A percentile compares a stretch with the other conserved stretches of the same genome.
These are phyloP conservation scores for Cicer yamashitae DNA, from an alignment of 306 rosid species.

Conservation along the genomic window DNA sequence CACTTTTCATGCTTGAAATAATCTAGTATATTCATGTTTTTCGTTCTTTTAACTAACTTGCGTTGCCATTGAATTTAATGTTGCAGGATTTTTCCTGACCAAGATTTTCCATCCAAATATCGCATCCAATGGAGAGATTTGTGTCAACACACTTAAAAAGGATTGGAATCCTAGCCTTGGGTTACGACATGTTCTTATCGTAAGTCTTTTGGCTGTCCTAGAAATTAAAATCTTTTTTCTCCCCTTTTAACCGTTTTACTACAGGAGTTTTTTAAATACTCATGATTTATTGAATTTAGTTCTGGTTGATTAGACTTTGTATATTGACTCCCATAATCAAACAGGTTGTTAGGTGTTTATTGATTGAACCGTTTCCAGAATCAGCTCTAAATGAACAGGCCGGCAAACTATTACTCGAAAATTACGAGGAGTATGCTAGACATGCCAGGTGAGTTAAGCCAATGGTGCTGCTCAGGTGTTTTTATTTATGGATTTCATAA, in stretches of 20 bases:
- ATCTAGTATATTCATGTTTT: slow-evolving; percentile 7
- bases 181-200: slow-evolving; percentile 86
- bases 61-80: slow-evolving; percentile 37
- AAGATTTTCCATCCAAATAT: slow-evolving; percentile 96
- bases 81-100: slow-evolving; percentile 86
- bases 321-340: slow-evolving; percentile 22
- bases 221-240: too few species aligned
- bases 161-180: slow-evolving; percentile 99
- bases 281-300: slow-evolving; percentile 24
- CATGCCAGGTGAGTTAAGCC: slow-evolving; percentile 82
- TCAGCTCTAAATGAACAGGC: slow-evolving; percentile 98
- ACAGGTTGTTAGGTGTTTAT: slow-evolving; percentile 96
- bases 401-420: slow-evolving; percentile 88
- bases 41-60: slow-evolving; percentile 5
- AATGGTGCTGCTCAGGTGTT: slow-evolving; percentile 9
- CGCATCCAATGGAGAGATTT: slow-evolving; percentile 89
- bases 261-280: not conserved
- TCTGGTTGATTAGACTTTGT: slow-evolving; percentile 27
- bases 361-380: slow-evolving; percentile 99
- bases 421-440: slow-evolving; percentile 97
- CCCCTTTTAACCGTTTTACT: not conserved
- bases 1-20: not conserved
- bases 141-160: slow-evolving; percentile 94
- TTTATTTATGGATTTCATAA: slow-evolving; percentile 13
- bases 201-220: slow-evolving; percentile 47